phyloP scores from a whole-genome alignment of 345 rosid genomes.

The Gossypium australe region DNA sequence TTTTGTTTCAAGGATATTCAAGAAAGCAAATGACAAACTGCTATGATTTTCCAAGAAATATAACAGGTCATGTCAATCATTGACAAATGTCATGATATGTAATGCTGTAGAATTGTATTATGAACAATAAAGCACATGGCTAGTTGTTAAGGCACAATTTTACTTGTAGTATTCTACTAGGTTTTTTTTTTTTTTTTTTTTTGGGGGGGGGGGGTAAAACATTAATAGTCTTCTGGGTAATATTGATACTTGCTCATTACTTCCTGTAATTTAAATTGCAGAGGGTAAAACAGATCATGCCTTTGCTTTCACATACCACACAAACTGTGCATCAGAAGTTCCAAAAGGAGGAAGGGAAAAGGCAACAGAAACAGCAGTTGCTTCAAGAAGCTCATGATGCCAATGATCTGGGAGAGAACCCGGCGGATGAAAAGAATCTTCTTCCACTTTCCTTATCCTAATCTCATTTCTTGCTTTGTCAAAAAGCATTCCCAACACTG shows the following conservation, averaged over 20 bases:
- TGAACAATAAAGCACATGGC: background rate
- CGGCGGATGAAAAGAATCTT: conserved; percentile 29
- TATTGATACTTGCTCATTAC: background rate
- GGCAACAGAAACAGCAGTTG: conserved; percentile 53
- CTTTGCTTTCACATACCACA: conserved; percentile 47
- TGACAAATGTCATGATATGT: background rate
- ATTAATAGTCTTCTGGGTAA: background rate
- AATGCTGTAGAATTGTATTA: conserved; percentile 8
- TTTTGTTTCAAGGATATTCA: background rate
- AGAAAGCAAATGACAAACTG: background rate
- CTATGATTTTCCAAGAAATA: background rate
- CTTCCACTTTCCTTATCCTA: conserved; percentile 32
- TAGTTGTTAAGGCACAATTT: background rate
- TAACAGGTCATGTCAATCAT: background rate
- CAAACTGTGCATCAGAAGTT: conserved; percentile 46
- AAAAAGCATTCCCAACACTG: conserved; percentile 53
- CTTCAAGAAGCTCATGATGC: conserved; percentile 79
- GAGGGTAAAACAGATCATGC: conserved; percentile 8
- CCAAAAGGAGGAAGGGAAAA: conserved; percentile 35
- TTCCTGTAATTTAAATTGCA: background rate
- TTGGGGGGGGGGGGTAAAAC: too few species aligned
- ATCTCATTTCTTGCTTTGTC: conserved; percentile 64
- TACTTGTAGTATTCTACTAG: background rate
- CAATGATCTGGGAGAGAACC: conserved; percentile 54
- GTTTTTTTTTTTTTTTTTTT: background rate